A percentile compares a stretch with the other conserved stretches of the same genome.
Evolutionary conservation across 78 protist genomes (phyloP).

Genomic region (Pelomyxa schiedti): DNA sequence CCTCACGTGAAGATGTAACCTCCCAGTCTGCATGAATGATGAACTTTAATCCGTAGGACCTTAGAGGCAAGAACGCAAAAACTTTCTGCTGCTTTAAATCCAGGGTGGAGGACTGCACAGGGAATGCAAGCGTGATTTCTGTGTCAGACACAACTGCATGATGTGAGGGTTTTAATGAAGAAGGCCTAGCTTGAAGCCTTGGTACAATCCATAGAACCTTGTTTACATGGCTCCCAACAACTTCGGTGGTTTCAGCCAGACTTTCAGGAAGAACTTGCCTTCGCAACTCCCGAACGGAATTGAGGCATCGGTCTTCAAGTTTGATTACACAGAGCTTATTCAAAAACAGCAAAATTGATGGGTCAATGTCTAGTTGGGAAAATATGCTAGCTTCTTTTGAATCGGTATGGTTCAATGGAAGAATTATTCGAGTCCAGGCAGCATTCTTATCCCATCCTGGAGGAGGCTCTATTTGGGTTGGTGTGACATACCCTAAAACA

Average conservation of each 20-base stretch:
- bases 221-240: not conserved
- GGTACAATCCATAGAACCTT: not conserved
- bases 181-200: not conserved
- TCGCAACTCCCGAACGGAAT: not conserved
- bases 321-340: not conserved
- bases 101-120: not conserved
- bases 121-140: not conserved
- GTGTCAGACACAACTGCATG: not conserved
- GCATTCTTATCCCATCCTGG: not conserved
- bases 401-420: not conserved
- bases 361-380: not conserved
- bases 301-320: not conserved
- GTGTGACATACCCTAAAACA: not conserved
- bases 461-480: not conserved
- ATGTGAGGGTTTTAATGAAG: no score
- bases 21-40: conserved; percentile 39
- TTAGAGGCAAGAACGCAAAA: conserved; percentile 44
- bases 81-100: not conserved
- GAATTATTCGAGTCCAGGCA: not conserved
- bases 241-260: not conserved
- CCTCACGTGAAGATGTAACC: conserved; percentile 27
- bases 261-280: not conserved
- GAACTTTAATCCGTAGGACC: conserved; percentile 27
- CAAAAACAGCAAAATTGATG: not conserved
- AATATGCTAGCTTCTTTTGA: not conserved